These are phyloP conservation scores for Hypoxylon lienhwacheense DNA, from an alignment of 495 filamentous ascomycete species.

Conservation along the genomic window DNA sequence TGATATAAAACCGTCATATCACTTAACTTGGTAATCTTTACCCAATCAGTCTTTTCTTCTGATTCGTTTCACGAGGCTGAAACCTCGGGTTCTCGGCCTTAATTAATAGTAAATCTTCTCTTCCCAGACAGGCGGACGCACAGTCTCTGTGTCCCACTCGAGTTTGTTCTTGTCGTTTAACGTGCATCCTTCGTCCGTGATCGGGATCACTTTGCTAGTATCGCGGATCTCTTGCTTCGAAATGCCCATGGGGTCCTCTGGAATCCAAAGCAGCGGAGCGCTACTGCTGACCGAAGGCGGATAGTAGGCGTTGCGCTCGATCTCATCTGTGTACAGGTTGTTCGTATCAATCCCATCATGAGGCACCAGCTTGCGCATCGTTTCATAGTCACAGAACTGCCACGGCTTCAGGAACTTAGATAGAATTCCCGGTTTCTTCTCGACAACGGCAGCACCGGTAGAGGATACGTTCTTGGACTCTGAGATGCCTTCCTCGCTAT, in stretches of 20 bases:
- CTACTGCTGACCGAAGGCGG: slow-evolving; percentile 68
- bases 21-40: too few relatives aligned
- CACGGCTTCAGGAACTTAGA: slow-evolving; percentile 78
- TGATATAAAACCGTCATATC: too few relatives aligned
- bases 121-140: slow-evolving; percentile 76
- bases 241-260: slow-evolving; percentile 73
- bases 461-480: slow-evolving; percentile 31
- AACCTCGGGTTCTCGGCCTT: background rate
- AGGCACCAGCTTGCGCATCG: slow-evolving; percentile 73
- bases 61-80: slow-evolving; percentile 1
- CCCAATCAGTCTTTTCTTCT: background rate
- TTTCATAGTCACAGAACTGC: slow-evolving; percentile 69
- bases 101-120: slow-evolving; percentile 63
- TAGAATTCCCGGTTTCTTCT: slow-evolving; percentile 53
- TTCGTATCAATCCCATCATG: slow-evolving; percentile 46
- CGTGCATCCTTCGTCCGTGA: slow-evolving; percentile 80
- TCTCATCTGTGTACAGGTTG: slow-evolving; percentile 58
- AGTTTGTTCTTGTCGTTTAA: slow-evolving; percentile 80
- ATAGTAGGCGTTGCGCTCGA: slow-evolving; percentile 71
- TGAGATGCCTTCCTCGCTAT: slow-evolving; percentile 39
- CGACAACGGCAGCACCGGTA: slow-evolving; percentile 29
- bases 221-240: slow-evolving; percentile 75
- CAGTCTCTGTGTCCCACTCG: slow-evolving; percentile 71
- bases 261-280: slow-evolving; percentile 81
- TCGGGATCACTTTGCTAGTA: slow-evolving; percentile 69